Evolutionary conservation across 768 basidiomycete species (phyloP), one percentile per base, ranked within the genome.

Genomic region (Vishniacozyma victoriae): DNA sequence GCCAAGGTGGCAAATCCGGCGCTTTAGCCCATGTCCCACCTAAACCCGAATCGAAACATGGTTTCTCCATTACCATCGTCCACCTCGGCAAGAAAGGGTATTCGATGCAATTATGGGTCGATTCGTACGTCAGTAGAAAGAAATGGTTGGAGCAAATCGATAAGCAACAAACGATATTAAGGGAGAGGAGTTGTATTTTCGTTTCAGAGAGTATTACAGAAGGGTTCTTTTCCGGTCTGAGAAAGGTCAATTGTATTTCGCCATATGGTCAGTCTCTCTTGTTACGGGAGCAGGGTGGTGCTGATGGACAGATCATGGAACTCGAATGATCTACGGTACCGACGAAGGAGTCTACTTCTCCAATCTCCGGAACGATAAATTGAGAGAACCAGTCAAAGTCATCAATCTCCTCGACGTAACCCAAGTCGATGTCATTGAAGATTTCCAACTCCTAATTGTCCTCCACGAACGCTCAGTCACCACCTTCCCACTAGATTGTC

Each of bases 381-480:
- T 82, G 37, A 87, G 89, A 19, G 65, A 72, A 44, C 95, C 93
- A 0, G 77, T 88, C 22, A 89, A 91, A 72, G 90, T 99, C 23
- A 77, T 99, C 49, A 84, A 85, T 12, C 73, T 96, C 20, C 76
- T 85, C 35, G 89, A 93, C 57, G 93, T 99, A 14, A 79, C 84
- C 1, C 95, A 99, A 74, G 85, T 99, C 6, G 95, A 97, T 58
- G 85, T 99, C 6, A 77, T 99, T 47, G 93, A 97, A 71, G 90
- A 95, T 48, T 95, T 92, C 65, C 86, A 92, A 61, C 78, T 97
- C 2, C 77, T 99, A 50, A 86, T 99, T 49, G 93, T 97, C n/a
- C 80, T 99, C n/a, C 90, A 95, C 91, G 93, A 97, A 73, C 84
- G 92, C 29, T 87, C 89, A 69, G 95, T 97, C 4, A 83, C 93